A percentile compares a stretch with the other conserved stretches of the same genome.
phyloP scores from a whole-genome alignment of 306 rosid genomes.

The Sechiopsis laciniata region DNA sequence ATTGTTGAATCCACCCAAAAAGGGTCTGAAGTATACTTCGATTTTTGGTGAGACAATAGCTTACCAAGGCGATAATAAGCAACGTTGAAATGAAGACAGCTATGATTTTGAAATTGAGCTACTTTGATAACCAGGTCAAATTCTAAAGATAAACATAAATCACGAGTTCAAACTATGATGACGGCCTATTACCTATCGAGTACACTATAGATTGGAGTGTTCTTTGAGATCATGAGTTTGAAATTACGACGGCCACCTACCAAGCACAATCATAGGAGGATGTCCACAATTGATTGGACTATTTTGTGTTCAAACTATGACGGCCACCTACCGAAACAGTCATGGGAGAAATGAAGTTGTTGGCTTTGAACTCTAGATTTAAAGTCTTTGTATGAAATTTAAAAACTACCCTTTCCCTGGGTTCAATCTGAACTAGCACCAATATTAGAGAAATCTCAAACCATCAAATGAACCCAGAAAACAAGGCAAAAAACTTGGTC shows the following conservation, averaged over 20 bases:
- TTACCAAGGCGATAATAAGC: conserved; percentile 9
- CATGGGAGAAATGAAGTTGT: neutral
- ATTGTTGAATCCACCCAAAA: neutral
- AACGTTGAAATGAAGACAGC: neutral
- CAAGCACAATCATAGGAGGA: neutral
- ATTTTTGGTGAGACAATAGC: neutral
- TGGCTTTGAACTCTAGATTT: neutral
- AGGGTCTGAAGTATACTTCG: neutral
- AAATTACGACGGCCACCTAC: neutral
- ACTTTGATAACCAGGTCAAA: neutral
- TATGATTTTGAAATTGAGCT: neutral
- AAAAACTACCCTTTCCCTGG: neutral
- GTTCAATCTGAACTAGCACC: neutral
- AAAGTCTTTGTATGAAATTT: neutral
- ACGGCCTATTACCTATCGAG: too few species aligned
- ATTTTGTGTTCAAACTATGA: neutral
- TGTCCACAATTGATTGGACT: too few species aligned
- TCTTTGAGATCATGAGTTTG: neutral
- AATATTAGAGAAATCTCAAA: neutral
- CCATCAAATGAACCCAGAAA: conserved; percentile 14
- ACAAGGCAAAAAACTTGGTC: neutral
- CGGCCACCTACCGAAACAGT: neutral
- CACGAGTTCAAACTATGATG: neutral
- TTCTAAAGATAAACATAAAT: neutral
- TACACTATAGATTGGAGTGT: too few species aligned